Conservation (phyloP, 2,329 filamentous ascomycete genomes). For the Nakataea oryzae region DNA sequence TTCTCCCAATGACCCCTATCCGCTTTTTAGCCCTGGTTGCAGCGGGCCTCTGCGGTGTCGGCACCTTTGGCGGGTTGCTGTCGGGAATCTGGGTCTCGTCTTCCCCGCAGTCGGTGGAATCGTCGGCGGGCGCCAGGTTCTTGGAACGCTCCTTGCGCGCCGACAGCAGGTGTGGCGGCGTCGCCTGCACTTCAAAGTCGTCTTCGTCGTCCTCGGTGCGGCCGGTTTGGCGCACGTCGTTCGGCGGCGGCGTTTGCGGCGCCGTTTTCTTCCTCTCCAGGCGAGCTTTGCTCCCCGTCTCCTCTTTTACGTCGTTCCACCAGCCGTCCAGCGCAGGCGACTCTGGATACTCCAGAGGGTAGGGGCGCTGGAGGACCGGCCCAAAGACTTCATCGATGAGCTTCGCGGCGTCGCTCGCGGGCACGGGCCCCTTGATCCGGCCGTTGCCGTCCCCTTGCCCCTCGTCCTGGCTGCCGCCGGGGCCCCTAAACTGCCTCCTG, state of each 20-base stretch:
- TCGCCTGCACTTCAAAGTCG: conserved; percentile 41
- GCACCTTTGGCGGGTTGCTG: conserved; percentile 11
- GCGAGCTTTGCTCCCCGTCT: conserved; percentile 3
- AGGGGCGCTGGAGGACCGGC: conserved; percentile 18
- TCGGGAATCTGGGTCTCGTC: conserved; percentile 6
- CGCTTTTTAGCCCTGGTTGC: conserved; percentile 12
- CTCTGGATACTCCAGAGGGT: conserved; percentile 18
- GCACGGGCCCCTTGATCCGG: conserved; percentile 7
- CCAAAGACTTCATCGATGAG: conserved; percentile 32
- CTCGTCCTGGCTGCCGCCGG: background rate
- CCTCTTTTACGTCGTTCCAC: conserved; percentile 32
- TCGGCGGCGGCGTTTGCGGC: conserved; percentile 8
- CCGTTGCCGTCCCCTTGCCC: background rate
- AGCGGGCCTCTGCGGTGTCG: too few relatives aligned
- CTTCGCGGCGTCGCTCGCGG: conserved; percentile 18
- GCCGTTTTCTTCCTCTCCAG: conserved; percentile 8
- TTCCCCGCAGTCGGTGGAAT: conserved; percentile 6
- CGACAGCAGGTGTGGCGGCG: conserved; percentile 27
- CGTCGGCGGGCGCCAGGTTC: conserved; percentile 1
- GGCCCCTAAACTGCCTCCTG: conserved; percentile 14
- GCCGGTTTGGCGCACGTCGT: conserved; percentile 20
- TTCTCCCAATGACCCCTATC: conserved; percentile 25
- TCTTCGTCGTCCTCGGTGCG: conserved; percentile 37
- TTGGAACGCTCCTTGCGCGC: conserved; percentile 10
- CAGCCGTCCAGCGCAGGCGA: conserved; percentile 31